Evolutionary conservation across 768 basidiomycete genomes (phyloP), one percentile per base, ranked within the genome.

Genomic region (Psilocybe sp.): DNA sequence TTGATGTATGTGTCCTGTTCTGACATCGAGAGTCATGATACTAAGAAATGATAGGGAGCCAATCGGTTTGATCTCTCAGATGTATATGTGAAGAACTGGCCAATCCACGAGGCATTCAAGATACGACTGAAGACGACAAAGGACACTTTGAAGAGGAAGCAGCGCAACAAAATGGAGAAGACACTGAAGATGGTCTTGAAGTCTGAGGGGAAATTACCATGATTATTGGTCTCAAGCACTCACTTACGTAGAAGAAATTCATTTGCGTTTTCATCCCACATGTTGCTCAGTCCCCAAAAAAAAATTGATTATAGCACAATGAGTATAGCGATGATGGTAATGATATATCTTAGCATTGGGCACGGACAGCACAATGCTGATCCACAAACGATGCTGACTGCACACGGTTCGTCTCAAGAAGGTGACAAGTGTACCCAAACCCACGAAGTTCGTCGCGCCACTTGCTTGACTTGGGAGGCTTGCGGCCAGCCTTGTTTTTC

Each of bases 81-180:
- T 19, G 16, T 15, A 6, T 50, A 50, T 32, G 41, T 32, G 5
- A 15, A 28, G 10, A 34, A 50, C 20, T 50, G 49, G 49, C 49
- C 49, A 7, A 37, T 50, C 12, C 41, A 41, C 5, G 49, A 50
- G 19, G 49, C 49, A 10, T 44, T 44, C 28, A 50, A 50, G 41
- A 19, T 23, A 14, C 15, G 49, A 15, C 28, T 50, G 15, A 50
- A 50, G n/a, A 38, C 43, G n/a, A 33, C 31, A 14, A 35, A 32
- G 23, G 49, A 50, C 16, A 33, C 23, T 32, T 33, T 34, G n/a
- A 50, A 50, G 41, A 44, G 39, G 20, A 50, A 50, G 20, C 40
- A 16, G 19, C 34, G 16, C 8, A 40, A 37, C 16, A 23, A 19
- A 33, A 32, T 32, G 11, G 28, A 32, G n/a, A 19, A 18, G 16